Conservation (phyloP, 1,284 basidiomycete genomes). For the Malassezia furfur region DNA sequence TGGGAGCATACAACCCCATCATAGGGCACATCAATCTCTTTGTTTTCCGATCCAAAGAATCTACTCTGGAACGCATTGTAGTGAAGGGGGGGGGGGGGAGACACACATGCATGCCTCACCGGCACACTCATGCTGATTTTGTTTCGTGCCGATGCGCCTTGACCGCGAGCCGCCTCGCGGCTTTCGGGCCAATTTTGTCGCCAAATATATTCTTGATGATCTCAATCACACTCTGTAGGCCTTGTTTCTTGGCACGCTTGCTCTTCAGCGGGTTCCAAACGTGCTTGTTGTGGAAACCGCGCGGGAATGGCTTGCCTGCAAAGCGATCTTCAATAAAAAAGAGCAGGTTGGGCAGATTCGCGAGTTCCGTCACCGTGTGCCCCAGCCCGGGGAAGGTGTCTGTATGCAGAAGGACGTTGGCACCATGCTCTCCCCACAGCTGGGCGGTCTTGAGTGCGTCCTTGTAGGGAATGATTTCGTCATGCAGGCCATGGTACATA, state of each 20-base stretch:
- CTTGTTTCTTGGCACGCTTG: background rate
- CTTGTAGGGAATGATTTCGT: slow-evolving; percentile 36
- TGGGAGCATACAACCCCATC: too few relatives aligned
- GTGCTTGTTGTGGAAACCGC: background rate
- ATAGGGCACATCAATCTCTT: too few relatives aligned
- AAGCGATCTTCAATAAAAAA: slow-evolving; percentile 23
- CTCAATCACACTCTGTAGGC: background rate
- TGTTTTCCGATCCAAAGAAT: too few relatives aligned
- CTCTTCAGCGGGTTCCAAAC: background rate
- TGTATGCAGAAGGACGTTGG: slow-evolving; percentile 25
- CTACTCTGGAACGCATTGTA: too few relatives aligned
- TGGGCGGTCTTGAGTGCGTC: slow-evolving; percentile 16
- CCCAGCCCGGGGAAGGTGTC: slow-evolving; percentile 20
- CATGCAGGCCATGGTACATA: slow-evolving; percentile 28
- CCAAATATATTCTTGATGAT: background rate
- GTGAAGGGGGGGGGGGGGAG: too few relatives aligned
- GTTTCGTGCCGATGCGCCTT: too few relatives aligned
- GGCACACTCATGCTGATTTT: too few relatives aligned
- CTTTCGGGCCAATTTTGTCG: background rate
- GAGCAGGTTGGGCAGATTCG: slow-evolving; percentile 22
- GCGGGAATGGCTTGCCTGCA: slow-evolving; percentile 8
- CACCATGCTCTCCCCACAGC: slow-evolving; percentile 32
- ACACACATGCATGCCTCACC: too few relatives aligned
- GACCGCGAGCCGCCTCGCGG: too few relatives aligned
- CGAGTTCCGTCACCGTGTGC: slow-evolving; percentile 24